Conservation (phyloP, 75 land plant genomes). For the Pinus albicaulis region DNA sequence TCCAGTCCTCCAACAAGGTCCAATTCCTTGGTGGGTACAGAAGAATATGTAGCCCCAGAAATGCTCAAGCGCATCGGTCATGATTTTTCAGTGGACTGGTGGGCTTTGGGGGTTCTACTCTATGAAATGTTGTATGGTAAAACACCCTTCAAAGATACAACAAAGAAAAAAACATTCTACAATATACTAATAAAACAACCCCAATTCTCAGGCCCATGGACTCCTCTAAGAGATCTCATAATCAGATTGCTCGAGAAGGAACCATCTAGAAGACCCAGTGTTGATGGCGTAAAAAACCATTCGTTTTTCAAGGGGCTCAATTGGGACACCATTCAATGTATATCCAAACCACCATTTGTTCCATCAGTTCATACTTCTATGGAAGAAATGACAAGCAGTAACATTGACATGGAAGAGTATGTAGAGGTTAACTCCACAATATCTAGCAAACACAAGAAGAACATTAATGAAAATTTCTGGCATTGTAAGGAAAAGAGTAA, state of each 20-base stretch:
- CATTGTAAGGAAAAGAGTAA: no score
- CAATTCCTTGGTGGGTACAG: slow-evolving; percentile 74
- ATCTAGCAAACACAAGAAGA: background rate
- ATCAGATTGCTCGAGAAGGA: slow-evolving; percentile 62
- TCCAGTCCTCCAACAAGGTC: slow-evolving; percentile 18
- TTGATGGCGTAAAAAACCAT: background rate
- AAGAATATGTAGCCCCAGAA: slow-evolving; percentile 84
- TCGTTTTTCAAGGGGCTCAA: background rate
- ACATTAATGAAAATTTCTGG: background rate
- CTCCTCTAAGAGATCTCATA: slow-evolving; percentile 49
- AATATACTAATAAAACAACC: slow-evolving; percentile 51
- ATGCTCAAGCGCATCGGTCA: slow-evolving; percentile 69
- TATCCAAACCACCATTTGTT: slow-evolving; percentile 2
- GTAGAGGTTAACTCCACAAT: background rate
- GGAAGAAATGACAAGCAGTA: background rate
- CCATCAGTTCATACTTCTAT: background rate
- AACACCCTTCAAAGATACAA: slow-evolving; percentile 73
- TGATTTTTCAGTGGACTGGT: slow-evolving; percentile 75
- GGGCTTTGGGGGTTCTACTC: slow-evolving; percentile 73
- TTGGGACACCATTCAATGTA: background rate
- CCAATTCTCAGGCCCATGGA: slow-evolving; percentile 49
- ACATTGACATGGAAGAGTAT: background rate
- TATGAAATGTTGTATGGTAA: slow-evolving; percentile 63
- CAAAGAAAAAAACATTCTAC: slow-evolving; percentile 56
- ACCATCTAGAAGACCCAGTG: slow-evolving; percentile 48